Conservation (phyloP, 345 rosid genomes). For the Hypericum androsaemum region DNA sequence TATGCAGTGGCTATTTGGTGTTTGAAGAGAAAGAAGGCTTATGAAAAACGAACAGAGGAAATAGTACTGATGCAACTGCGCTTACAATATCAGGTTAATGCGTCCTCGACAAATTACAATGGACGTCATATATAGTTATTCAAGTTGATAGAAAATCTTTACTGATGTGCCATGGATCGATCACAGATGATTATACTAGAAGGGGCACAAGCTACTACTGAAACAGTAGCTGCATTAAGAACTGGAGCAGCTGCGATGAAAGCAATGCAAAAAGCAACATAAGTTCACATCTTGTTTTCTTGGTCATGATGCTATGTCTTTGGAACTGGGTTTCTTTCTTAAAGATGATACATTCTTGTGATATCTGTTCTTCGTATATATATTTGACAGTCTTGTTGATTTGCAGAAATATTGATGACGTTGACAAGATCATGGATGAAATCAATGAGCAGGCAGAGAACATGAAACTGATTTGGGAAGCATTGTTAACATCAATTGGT, state of each 20-base stretch:
- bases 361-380: not conserved
- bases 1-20: conserved; percentile 81
- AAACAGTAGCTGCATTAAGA: conserved; percentile 84
- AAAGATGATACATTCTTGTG: not conserved
- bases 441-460: conserved; percentile 85
- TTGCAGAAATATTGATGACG: conserved; percentile 72
- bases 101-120: not conserved
- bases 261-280: conserved; percentile 95
- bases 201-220: conserved; percentile 80
- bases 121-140: not conserved
- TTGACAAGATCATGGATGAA: conserved; percentile 83
- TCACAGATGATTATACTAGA: conserved; percentile 77
- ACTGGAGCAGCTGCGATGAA: conserved; percentile 81
- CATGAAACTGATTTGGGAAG: conserved; percentile 92
- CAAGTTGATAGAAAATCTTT: not conserved
- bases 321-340: not conserved
- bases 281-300: conserved; percentile 17
- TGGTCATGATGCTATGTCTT: not conserved
- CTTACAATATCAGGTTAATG: conserved; percentile 74
- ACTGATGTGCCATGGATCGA: not conserved
- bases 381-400: conserved; percentile 8
- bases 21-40: conserved; percentile 79
- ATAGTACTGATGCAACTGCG: conserved; percentile 76
- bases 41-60: conserved; percentile 78
- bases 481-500: conserved; percentile 67